Evolutionary conservation across 192 early-diverging fungal genomes (phyloP), one percentile per base, ranked within the genome.

Genomic region (Coemansia sp.): DNA sequence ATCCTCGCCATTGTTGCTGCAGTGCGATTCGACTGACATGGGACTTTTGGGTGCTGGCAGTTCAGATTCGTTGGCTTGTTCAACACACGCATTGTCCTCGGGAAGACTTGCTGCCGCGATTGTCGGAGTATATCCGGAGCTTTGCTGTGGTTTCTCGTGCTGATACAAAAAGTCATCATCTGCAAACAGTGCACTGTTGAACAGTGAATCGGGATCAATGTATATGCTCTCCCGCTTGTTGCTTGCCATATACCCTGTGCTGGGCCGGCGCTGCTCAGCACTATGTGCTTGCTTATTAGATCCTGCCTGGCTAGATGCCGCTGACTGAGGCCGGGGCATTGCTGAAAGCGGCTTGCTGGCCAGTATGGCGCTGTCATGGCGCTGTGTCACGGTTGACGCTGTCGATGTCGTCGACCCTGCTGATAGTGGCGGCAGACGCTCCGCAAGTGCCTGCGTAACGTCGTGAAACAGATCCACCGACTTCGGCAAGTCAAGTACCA

Each of bases 401-500:
- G 65, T 61, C 30, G 66, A 62, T 0, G 53, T 51, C 14, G 63
- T 62, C 6, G 63, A 65, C 2, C 58, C 58, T 6, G 69, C 64
- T 32, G 60, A 63, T 11, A 50, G 54, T 17, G 43, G 63, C 9
- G 62, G 71, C 52, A 67, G 30, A 6, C 65, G 65, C 44, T 67
- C 65, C 5, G 71, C 71, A 16, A 75, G 53, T n/a, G 71, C 71
- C 54, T 68, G 60, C n/a, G 60, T 41, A 1, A 75, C 65, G 39
- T 75, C 71, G 12, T 56, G 56, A 40, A 60, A 69, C 3, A 69
- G 72, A 54, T 76, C 66, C 6, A 53, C 72, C 18, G 62, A 47
- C 4, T 58, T 51, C 34, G 66, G 72, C 18, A 69, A 47, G 55
- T 76, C 72, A 28, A 76, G 58, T n/a, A 56, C 46, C 40, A 65